Evolutionary conservation across 2,329 filamentous ascomycete species (phyloP), one percentile per base, ranked within the genome.

Genomic region (Fusarium chlamydosporum): DNA sequence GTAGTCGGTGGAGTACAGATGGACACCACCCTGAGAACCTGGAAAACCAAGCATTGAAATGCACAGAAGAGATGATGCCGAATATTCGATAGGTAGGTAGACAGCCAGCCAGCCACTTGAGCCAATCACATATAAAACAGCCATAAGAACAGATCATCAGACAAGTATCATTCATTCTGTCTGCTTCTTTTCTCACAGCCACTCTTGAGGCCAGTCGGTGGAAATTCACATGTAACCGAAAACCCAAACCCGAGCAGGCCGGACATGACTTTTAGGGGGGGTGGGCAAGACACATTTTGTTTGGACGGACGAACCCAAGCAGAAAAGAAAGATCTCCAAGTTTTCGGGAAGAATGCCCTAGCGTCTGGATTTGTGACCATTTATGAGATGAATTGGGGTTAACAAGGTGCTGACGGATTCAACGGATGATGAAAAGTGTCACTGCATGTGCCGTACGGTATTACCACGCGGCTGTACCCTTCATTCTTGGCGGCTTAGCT

Each of bases 181-280:
- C 23, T 45, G 16, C 15, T 31, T 33, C 20, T 34, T 31, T 29
- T 26, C 42, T 23, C 60, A 51, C 52, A 67, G 52, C 57, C 34
- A 62, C 54, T 41, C 48, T 40, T 48, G 37, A 37, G 33, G 42
- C 34, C 48, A 42, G 46, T 60, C 37, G 29, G 40, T 29, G 41
- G n/a, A 52, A 51, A 66, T 74, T 74, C 72, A 74, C 72, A 74
- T 74, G 72, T 61, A 72, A 74, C 72, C 71, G 72, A 73, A 66
- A 37, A 56, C 31, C 11, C n/a, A 26, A 33, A 63, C 46, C 67
- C 67, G 54, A 56, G 20, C 41, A 45, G 23, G 48, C 52, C 50
- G 52, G 38, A 20, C 26, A 48, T 27, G 18, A 42, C n/a, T 37
- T 20, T 45, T 8, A 15, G 40, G 18, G 43, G 40, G 57, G 41